Evolutionary conservation across 2,329 filamentous ascomycete genomes (phyloP), one percentile per base, ranked within the genome.

Genomic region (Plenodomus biglobosus): DNA sequence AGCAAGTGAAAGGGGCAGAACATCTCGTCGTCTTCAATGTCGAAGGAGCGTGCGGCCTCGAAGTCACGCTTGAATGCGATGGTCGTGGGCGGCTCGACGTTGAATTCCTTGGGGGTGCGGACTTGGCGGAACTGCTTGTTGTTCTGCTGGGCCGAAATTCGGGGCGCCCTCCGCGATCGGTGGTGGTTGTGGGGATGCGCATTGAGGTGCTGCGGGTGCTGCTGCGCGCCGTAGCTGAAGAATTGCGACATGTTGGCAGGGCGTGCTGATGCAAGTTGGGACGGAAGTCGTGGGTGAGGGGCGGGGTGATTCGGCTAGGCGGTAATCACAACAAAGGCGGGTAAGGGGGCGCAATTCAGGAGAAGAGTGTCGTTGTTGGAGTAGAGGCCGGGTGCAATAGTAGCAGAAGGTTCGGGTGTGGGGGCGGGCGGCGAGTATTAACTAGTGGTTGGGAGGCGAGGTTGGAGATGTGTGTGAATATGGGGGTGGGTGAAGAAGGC

Each of bases 1-100:
- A 97, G 79, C 62, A 97, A 82, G 71, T 87, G 85, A 55, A 79
- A 78, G 1, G 92, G 92, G 76, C 92, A 96, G 75, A 97, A 97
- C 74, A 96, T 87, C 76, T 96, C 82, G 72, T 97, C 92, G 71
- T 97, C 92, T 68, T 96, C 92, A 54, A 97, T 81, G 63, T 97
- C 92, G 68, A 97, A 97, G 8, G 92, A 96, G 50, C 91, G 85
- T 50, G 89, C 90, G 56, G 90, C 88, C 76, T 97, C 92, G 62
- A 95, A 95, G 68, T 91, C 86, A 60, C 84, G 84, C 62, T 92
- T 88, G 78, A 95, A 96, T 55, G 85, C 84, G 52, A 82, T 81
- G 51, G 95, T 79, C 42, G 85, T 83, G 17, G 85, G 84, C n/a
- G 86, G 81, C 73, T 95, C 91, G 62, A 85, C 85, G 56, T 90